Conservation (phyloP, 805 yeast genomes). For the Hanseniaspora pseudoguilliermondii region DNA sequence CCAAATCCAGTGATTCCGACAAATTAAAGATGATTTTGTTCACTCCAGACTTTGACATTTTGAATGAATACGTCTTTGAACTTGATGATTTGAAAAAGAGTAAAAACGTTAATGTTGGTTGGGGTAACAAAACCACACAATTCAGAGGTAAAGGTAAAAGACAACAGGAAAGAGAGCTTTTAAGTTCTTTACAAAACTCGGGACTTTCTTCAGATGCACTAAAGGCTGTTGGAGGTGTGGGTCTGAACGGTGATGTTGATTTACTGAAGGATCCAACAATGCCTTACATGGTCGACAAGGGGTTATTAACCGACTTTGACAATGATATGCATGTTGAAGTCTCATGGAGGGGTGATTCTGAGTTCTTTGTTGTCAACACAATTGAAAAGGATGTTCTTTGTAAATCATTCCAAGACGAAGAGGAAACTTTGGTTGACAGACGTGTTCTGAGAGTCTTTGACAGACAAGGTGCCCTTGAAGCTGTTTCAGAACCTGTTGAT, state of each 20-base stretch:
- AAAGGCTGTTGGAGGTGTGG: conserved; percentile 31
- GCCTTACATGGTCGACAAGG: conserved; percentile 56
- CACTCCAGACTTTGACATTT: conserved; percentile 66
- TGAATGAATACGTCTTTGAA: conserved; percentile 48
- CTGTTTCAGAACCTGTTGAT: conserved; percentile 83
- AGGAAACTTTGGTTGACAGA: conserved; percentile 34
- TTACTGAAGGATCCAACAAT: conserved; percentile 82
- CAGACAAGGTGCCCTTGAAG: conserved; percentile 63
- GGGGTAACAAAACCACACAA: conserved; percentile 97
- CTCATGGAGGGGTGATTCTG: conserved; percentile 95
- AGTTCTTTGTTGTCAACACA: conserved; percentile 57
- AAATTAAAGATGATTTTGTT: conserved; percentile 44
- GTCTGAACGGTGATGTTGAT: conserved; percentile 35
- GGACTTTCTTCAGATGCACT: conserved; percentile 32
- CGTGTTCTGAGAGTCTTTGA: conserved; percentile 74
- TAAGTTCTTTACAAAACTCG: conserved; percentile 36
- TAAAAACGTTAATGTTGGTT: conserved; percentile 88
- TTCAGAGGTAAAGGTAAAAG: conserved; percentile 88
- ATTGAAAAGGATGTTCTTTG: conserved; percentile 31
- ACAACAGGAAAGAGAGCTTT: conserved; percentile 52
- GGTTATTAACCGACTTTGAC: conserved; percentile 49
- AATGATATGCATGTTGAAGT: conserved; percentile 30
- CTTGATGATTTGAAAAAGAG: conserved; percentile 54
- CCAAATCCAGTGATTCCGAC: conserved; percentile 33
- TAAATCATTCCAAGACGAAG: conserved; percentile 13